Conservation (phyloP, 1,284 basidiomycete genomes). For the Irpex rosettiformis region DNA sequence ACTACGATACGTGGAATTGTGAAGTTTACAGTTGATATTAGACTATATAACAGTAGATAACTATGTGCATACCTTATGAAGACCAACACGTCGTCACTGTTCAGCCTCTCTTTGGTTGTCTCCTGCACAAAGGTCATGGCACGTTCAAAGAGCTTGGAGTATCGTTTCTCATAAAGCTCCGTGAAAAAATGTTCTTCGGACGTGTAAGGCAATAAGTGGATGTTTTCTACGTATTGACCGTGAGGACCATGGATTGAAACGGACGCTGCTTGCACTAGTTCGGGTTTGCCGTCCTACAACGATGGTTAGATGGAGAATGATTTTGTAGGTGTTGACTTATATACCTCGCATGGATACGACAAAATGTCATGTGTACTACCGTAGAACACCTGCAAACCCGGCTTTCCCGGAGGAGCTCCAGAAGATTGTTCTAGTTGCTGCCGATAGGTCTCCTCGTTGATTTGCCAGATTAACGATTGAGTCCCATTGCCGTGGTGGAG, state of each 20-base stretch:
- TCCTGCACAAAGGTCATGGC: slow-evolving; percentile 71
- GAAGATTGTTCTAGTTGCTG: slow-evolving; percentile 53
- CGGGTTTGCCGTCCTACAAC: slow-evolving; percentile 72
- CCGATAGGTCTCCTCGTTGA: slow-evolving; percentile 84
- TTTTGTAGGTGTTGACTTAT: background rate
- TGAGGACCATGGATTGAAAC: slow-evolving; percentile 78
- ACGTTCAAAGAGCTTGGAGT: slow-evolving; percentile 66
- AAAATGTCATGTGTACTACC: slow-evolving; percentile 89
- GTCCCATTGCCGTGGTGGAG: slow-evolving; percentile 95
- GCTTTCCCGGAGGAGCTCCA: slow-evolving; percentile 31
- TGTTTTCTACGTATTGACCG: slow-evolving; percentile 89
- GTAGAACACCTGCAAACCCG: slow-evolving; percentile 77
- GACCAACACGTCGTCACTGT: slow-evolving; percentile 75
- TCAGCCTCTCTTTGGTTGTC: slow-evolving; percentile 50
- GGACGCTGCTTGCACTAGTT: slow-evolving; percentile 82
- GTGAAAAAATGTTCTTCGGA: slow-evolving; percentile 78
- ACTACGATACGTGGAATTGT: slow-evolving; percentile 32
- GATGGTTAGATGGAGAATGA: background rate
- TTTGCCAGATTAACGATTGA: slow-evolving; percentile 87
- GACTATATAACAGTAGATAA: slow-evolving; percentile 10
- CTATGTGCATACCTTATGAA: slow-evolving; percentile 69
- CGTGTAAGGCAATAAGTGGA: slow-evolving; percentile 80
- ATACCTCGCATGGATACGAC: slow-evolving; percentile 89
- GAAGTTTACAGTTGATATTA: too few species aligned
- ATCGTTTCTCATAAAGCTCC: slow-evolving; percentile 67